Evolutionary conservation across 495 filamentous ascomycete species (phyloP), one percentile per base, ranked within the genome.

Genomic region (Aspergillus hancockii): DNA sequence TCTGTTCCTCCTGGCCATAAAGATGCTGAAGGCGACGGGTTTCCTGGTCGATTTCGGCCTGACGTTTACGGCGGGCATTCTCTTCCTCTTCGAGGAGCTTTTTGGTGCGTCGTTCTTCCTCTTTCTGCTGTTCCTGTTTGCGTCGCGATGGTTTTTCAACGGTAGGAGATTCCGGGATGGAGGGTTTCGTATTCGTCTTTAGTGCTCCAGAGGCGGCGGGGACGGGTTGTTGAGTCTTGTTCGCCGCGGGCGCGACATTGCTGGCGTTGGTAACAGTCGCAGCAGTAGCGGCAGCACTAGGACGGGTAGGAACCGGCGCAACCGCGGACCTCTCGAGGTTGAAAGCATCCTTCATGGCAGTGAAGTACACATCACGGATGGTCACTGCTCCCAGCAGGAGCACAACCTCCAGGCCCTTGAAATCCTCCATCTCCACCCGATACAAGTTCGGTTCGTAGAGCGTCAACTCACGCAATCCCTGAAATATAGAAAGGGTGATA

Each of bases 391-490:
- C 80, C 5, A 98, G 78, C n/a, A 98, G 67, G 4, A 98, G 70
- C 0, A 93, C 90, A 1, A 98, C 81, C 72, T 98, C 94, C 7
- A 98, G 77, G 3, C 94, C 94, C 71, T 98, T 98, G 57, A 88
- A 85, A 72, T 98, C 94, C 69, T 98, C 93, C 65, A 97, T 86
- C 41, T 97, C 93, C 4, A 97, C 89, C 1, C 94, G 80, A 47
- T 88, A 87, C 28, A 98, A 77, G 67, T 98, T 97, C 18, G 93
- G 89, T 74, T 98, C 89, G 74, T 97, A 97, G 41, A 98, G 76
- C 14, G 93, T 95, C 31, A 98, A 67, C 59, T 90, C 88, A 31
- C 80, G 82, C 31, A 89, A 69, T 0, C 77, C 73, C 34, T 80
- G 72, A 77, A 93, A 97, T 55, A 98, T 79, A 0, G 90, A 91